Base-by-base conservation (phyloP, 1,139 yeast genomes). In the Casaregolazyma suthepensis region DNA sequence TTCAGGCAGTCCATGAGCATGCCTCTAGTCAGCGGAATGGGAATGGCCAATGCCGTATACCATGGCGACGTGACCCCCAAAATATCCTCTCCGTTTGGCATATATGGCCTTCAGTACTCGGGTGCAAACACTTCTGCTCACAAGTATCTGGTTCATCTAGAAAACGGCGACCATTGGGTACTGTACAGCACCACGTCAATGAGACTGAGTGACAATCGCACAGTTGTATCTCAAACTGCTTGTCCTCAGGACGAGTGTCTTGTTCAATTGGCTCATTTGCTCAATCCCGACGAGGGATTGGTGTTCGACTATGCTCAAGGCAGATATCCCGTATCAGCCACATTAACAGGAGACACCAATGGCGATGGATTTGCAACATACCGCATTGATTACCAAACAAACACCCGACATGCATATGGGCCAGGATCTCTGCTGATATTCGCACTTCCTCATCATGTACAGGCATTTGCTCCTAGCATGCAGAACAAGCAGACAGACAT, bases 391-490 rank as follows among this genome's bases (percentile, higher is more conserved):
- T 85, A 84, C 67, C 59, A 69, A 9, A 42, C 46, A 5, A 35
- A 23, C 2, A 75, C 42, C 12, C 22, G 37, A 22, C 43, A 35
- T 13, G 18, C 44, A 20, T 15, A n/a, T 15, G 40, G 40, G 19
- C 44, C 43, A 3, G 67, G 73, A 6, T 72, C 78, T 5, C 76
- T 84, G 10, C 68, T 86, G 46, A 67, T 83, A 9, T 86, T 80
- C 67, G 86, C 87, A 9, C 75, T 85, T 52, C 90, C 91, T 9
- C 94, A 86, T 67, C 93, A 85, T 56, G 72, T 78, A 44, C 73
- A 69, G 23, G 75, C 85, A 1, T 71, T 85, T 54, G 66, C 76
- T 57, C 15, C 42, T 10, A n/a, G 19, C 31, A 45, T 51, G 50
- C 52, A 70, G 3, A 57, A 65, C 1, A 61, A 70, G 1, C 65